These are phyloP conservation scores for Porphyrellus cyaneotinctus DNA, from an alignment of 768 basidiomycete species.

Conservation along the genomic window DNA sequence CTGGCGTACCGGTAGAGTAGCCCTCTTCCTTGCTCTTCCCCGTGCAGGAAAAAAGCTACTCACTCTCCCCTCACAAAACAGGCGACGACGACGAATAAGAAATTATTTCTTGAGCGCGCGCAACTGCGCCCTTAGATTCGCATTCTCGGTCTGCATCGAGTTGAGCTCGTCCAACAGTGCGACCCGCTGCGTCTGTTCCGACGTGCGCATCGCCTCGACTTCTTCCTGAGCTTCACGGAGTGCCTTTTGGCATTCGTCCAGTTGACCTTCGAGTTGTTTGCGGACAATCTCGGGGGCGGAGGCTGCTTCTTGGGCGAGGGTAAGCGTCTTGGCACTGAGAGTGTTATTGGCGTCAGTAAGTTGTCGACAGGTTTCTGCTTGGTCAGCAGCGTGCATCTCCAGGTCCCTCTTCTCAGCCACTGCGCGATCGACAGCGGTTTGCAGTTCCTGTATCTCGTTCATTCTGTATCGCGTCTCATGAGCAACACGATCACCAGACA, in stretches of 20 bases:
- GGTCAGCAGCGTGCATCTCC: constrained; percentile 65
- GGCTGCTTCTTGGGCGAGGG: constrained; percentile 38
- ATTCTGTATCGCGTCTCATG: constrained; percentile 39
- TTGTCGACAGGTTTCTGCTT: constrained; percentile 68
- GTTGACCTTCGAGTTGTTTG: constrained; percentile 60
- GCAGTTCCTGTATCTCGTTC: constrained; percentile 61
- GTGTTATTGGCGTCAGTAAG: constrained; percentile 76
- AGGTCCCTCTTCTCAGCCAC: constrained; percentile 61
- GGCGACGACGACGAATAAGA: not conserved
- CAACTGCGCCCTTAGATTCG: constrained; percentile 63
- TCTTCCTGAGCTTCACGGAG: constrained; percentile 66
- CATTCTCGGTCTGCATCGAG: constrained; percentile 76
- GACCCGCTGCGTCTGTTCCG: constrained; percentile 78
- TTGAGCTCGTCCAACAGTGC: constrained; percentile 88
- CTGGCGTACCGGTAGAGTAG: not conserved
- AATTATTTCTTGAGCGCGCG: constrained; percentile 45
- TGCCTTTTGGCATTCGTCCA: constrained; percentile 56
- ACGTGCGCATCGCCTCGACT: constrained; percentile 58
- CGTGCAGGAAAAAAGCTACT: too few species aligned
- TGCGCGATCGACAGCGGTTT: constrained; percentile 56
- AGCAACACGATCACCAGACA: not conserved
- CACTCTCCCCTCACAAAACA: not conserved
- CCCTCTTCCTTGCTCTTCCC: not conserved
- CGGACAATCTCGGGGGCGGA: constrained; percentile 43
- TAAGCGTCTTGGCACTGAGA: constrained; percentile 67